Conservation (phyloP, 345 rosid genomes). For the Citrus glauca region DNA sequence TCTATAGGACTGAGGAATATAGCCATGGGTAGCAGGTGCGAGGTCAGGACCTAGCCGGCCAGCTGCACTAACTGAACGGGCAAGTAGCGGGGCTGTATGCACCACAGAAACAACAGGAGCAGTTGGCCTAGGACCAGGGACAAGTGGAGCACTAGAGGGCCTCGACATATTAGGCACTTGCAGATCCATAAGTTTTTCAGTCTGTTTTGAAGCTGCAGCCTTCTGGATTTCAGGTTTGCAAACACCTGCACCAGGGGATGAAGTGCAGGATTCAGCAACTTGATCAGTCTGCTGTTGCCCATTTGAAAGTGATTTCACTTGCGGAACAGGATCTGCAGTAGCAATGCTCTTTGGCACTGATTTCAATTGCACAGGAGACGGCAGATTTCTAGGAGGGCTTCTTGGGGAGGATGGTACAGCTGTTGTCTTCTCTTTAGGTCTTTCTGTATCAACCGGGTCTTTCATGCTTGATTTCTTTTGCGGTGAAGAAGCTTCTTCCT, state of each 20-base stretch:
- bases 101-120: conserved; percentile 52
- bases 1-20: conserved; percentile 70
- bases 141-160: conserved; percentile 88
- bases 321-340: conserved; percentile 27
- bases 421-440: conserved; percentile 53
- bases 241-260: conserved; percentile 23
- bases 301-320: conserved; percentile 39
- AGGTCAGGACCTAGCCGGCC: conserved; percentile 75
- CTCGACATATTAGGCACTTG: conserved; percentile 62
- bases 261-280: conserved; percentile 23
- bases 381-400: conserved; percentile 36
- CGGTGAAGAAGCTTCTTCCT: conserved; percentile 35
- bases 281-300: conserved; percentile 43
- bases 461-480: conserved; percentile 35
- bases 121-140: conserved; percentile 51
- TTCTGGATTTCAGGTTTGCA: conserved; percentile 49
- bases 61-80: conserved; percentile 82
- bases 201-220: conserved; percentile 32
- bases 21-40: conserved; percentile 43
- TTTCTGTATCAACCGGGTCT: conserved; percentile 48
- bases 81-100: conserved; percentile 57
- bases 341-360: conserved; percentile 38
- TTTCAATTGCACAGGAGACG: conserved; percentile 38
- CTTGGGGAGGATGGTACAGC: conserved; percentile 51
- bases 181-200: conserved; percentile 36